phyloP scores from a whole-genome alignment of 2,329 filamentous ascomycete genomes.

The Fusarium cyanostomum region DNA sequence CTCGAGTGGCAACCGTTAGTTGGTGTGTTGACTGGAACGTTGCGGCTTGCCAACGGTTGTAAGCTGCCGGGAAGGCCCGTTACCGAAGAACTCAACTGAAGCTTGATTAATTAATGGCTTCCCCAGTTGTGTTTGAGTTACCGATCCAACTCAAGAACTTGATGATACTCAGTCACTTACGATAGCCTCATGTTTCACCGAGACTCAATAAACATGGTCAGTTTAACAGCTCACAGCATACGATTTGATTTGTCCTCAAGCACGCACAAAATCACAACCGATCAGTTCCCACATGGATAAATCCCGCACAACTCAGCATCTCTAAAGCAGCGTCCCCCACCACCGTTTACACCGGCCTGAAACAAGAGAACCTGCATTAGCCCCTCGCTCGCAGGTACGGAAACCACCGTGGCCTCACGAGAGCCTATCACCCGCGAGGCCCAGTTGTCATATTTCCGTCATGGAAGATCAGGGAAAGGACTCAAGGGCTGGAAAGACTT shows the following conservation, averaged over 20 bases:
- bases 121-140: too few species aligned
- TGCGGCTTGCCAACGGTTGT: slow-evolving; percentile 1
- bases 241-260: too few species aligned
- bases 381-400: neutral
- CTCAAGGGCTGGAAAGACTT: slow-evolving; percentile 26
- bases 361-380: slow-evolving; percentile 41
- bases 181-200: too few species aligned
- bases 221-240: too few species aligned
- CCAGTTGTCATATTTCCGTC: slow-evolving; percentile 22
- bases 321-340: slow-evolving; percentile 6
- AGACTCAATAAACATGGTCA: too few species aligned
- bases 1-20: neutral
- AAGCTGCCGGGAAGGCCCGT: slow-evolving; percentile 9
- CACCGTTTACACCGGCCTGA: slow-evolving; percentile 28
- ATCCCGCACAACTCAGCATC: slow-evolving; percentile 16
- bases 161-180: too few species aligned
- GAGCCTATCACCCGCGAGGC: slow-evolving; percentile 31
- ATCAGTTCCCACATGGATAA: neutral
- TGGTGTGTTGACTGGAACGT: too few species aligned
- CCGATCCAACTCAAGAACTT: too few species aligned
- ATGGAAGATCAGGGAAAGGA: slow-evolving; percentile 15
- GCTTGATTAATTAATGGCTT: neutral
- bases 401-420: slow-evolving; percentile 28
- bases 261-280: too few species aligned
- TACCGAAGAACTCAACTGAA: slow-evolving; percentile 13